Conservation (phyloP, 169 alveolate species). For the Plasmodium chabaudi region DNA sequence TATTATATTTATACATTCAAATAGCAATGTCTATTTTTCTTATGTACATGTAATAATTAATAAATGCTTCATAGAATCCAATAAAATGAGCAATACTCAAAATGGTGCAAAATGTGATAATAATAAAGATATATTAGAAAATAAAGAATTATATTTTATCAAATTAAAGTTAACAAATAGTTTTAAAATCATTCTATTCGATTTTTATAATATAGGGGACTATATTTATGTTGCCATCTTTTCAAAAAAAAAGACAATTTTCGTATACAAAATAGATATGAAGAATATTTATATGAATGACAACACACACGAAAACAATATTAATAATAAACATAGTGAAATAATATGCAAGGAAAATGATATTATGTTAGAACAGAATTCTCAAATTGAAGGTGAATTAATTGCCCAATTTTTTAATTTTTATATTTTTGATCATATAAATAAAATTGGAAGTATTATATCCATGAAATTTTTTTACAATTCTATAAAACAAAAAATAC, state of each 20-base stretch:
- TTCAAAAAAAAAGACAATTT: conserved; percentile 45
- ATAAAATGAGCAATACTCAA: background rate
- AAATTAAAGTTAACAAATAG: conserved; percentile 13
- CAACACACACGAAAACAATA: background rate
- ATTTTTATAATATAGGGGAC: conserved; percentile 20
- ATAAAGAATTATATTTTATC: background rate
- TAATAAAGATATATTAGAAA: too few relatives aligned
- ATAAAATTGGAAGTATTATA: conserved; percentile 68
- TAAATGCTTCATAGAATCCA: background rate
- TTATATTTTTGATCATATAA: conserved; percentile 54
- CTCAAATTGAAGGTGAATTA: background rate
- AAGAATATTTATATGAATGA: background rate
- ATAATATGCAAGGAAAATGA: background rate
- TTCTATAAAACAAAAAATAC: conserved; percentile 19
- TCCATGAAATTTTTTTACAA: conserved; percentile 71
- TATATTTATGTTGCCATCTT: conserved; percentile 40
- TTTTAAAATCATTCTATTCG: conserved; percentile 48
- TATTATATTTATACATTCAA: conserved; percentile 29
- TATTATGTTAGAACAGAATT: too few relatives aligned
- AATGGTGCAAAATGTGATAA: too few relatives aligned
- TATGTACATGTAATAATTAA: background rate
- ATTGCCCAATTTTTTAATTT: conserved; percentile 52
- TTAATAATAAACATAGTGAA: background rate
- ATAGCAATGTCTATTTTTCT: conserved; percentile 36
- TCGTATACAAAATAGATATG: conserved; percentile 18